Base-by-base conservation (phyloP, 2,329 filamentous ascomycete species). In the Triangularia setosa region DNA sequence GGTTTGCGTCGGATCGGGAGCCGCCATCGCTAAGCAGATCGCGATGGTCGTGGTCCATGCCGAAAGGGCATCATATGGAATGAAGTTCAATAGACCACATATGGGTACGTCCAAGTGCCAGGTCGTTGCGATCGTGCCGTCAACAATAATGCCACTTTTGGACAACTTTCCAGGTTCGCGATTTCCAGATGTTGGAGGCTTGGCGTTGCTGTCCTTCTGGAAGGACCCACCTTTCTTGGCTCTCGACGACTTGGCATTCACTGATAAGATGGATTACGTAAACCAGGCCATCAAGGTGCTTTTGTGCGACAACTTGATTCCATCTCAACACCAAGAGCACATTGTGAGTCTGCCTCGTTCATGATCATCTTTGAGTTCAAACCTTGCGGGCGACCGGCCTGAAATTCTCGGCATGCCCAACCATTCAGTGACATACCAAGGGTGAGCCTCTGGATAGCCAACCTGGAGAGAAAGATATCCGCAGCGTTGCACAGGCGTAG, bases 41-140 rank as follows among this genome's bases (percentile, higher is more conserved):
- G 64, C 69, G 61, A 64, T 65, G 61, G 65, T 69, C 60, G 65
- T 66, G 61, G 65, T 69, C 68, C 70, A 71, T 71, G 70, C 70
- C 70, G 44, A 30, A 44, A 60, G 58, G 65, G 61, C 65, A 64
- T 63, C 62, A 44, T 48, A 35, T 27, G 14, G 6, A 7, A 53
- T 21, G 25, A 27, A 55, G 23, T 12, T 16, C 25, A 4, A 16
- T 4, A 5, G 52, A 55, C 52, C 52, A 28, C 52, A 28, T 52
- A 7, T 16, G 40, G 35, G n/a, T 18, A 21, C 21, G 40, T 48
- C 40, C 6, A 60, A 21, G n/a, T 27, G 35, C 23, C 9, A 7
- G 14, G 57, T 58, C 24, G 25, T 27, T 12, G 40, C 18, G 18
- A 21, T 55, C 52, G 52, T 24, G 52, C 8, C 52, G 25, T 24